A percentile compares a stretch with the other conserved stretches of the same genome.
phyloP scores from a whole-genome alignment of 129 eudicot species.

The Chrysanthemum makinoi region DNA sequence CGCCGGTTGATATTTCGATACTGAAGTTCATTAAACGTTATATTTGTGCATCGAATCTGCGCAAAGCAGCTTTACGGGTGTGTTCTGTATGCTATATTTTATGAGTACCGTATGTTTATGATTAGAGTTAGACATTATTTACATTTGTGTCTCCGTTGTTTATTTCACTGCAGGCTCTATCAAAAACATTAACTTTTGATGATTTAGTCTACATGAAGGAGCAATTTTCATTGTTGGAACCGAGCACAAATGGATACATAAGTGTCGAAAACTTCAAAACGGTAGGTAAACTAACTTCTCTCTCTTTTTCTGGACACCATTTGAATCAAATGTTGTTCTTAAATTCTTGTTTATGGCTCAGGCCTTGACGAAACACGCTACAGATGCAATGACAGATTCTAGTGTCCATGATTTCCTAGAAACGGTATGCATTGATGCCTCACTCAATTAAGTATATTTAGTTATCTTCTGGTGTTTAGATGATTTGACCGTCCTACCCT shows the following conservation, averaged over 20 bases:
- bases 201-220: slow-evolving; percentile 33
- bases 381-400: slow-evolving; percentile 36
- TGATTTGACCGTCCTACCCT: slow-evolving; percentile 17
- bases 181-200: slow-evolving; percentile 31
- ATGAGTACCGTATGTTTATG: not conserved
- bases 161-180: slow-evolving; percentile 27
- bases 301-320: not conserved
- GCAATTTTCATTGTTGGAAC: slow-evolving; percentile 33
- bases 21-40: slow-evolving; percentile 32
- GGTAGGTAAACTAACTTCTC: slow-evolving; percentile 21
- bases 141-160: not conserved
- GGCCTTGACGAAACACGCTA: slow-evolving; percentile 28
- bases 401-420: slow-evolving; percentile 31
- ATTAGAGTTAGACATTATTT: not conserved
- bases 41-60: slow-evolving; percentile 34
- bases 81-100: not conserved
- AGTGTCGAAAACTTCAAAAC: slow-evolving; percentile 26
- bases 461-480: not conserved
- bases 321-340: slow-evolving; percentile 5
- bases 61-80: slow-evolving; percentile 37
- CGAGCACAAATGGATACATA: slow-evolving; percentile 28
- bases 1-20: slow-evolving; percentile 33
- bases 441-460: not conserved
- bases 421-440: slow-evolving; percentile 16
- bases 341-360: slow-evolving; percentile 5